Base-by-base conservation (phyloP, 1,284 basidiomycete genomes). In the Macrocystidia cucumis region DNA sequence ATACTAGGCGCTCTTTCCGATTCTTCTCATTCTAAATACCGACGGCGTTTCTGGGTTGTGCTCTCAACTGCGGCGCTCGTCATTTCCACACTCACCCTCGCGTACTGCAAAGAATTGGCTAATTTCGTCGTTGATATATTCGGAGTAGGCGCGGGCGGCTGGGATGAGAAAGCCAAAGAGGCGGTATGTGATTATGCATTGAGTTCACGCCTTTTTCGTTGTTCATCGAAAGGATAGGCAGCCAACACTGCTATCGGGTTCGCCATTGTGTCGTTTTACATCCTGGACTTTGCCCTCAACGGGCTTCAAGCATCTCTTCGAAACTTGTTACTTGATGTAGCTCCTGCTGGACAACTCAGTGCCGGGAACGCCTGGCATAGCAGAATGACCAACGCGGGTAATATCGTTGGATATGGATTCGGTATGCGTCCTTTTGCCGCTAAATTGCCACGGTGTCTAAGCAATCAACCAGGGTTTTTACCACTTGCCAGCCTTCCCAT, bases 341-440 rank as follows among this genome's bases (percentile, higher is more conserved):
- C 90, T 0, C 91, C 91, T 3, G 73, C 82, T 3, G 74, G 84
- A 43, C 92, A 98, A 57, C 74, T 97, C 22, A 91, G 84, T 44
- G 72, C 80, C 9, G 92, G 87, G 4, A 98, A 97, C 61, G 95
- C 95, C n/a, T 98, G 95, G 93, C 91, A 97, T 48, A 90, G 92
- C 11, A 72, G 91, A 39, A 93, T 96, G 86, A 84, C 80, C 31
- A 91, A 96, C 54, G 79, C 90, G n/a, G 92, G 91, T 16, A 96
- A 92, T 52, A 93, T 96, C 36, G 60, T 93, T 45, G 92, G 93
- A 1, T 96, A 83, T 58, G 87, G 86, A 1, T 84, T 92, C 50
- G 91, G 88, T 82, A 52, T 41, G 72, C 54, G 9, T 16, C 37
- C n/a, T 27, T 21, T 29, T 29, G 34, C 16, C 13, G 14, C 38